Base-by-base conservation (phyloP, 2,329 filamentous ascomycete genomes). In the Aspergillus flavus region DNA sequence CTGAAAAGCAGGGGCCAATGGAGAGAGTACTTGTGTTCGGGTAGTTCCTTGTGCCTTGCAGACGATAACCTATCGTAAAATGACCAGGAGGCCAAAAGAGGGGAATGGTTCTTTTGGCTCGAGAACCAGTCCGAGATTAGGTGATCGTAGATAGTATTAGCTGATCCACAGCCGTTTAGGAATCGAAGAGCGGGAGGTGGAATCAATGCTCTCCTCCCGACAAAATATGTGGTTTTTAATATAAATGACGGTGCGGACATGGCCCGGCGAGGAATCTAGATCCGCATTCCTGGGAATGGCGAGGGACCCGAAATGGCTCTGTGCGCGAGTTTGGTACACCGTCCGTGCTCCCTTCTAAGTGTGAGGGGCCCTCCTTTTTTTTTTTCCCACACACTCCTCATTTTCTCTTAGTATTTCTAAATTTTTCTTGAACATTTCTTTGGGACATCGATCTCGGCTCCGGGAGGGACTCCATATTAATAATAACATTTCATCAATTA, bases 221-320 rank as follows among this genome's bases (percentile, higher is more conserved):
- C 3, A 52, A 52, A 12, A 52, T 23, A 32, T 32, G 19, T 52
- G 28, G 48, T 34, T 19, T 48, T 52, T 34, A 52, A 52, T 52
- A 34, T 32, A 52, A 21, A 52, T 23, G 28, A 32, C n/a, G 28
- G 48, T 32, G 26, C n/a, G 48, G 28, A 30, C 46, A 28, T 50
- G 23, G 39, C 53, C 63, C 23, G 54, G 45, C 57, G 36, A 62
- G 57, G 48, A 46, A 58, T 62, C 57, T 60, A 63, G 63, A 65
- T 65, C 63, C 63, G 53, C 61, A 57, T 50, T 32, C 32, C 32
- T 58, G 61, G 59, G 63, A 61, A 58, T 58, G 54, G 61, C 50
- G 34, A 60, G 39, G 48, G 58, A 57, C 61, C 63, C 52, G 61
- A 58, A 58, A 57, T 61, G 58, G 63, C 60, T 55, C 61, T 64